Percentiles rank a stretch among this genome's conserved stretches.
These are phyloP conservation scores for Penicillium sp. DNA, from an alignment of 2,329 filamentous ascomycete species.

Conservation along the genomic window DNA sequence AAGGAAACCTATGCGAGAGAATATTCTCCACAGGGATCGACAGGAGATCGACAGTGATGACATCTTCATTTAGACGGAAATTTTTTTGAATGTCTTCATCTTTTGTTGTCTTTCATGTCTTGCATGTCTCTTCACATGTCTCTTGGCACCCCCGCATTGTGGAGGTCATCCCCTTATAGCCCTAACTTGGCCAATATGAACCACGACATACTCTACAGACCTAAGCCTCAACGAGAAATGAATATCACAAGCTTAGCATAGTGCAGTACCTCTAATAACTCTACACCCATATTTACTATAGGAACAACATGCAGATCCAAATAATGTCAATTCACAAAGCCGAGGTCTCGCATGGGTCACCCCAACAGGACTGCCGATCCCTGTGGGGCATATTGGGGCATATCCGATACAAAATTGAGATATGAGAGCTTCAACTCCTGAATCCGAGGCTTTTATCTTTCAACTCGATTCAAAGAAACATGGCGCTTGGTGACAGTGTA, in stretches of 20 bases:
- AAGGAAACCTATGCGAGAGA: constrained; percentile 10
- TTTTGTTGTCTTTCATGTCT: too few species aligned
- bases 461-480: not conserved
- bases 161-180: not conserved
- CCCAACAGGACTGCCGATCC: constrained; percentile 4
- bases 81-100: not conserved
- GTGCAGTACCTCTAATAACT: not conserved
- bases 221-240: not conserved
- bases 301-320: not conserved
- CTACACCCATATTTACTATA: too few species aligned
- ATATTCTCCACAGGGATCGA: not conserved
- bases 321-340: not conserved
- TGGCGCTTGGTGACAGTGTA: constrained; percentile 1
- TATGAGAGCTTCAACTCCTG: not conserved
- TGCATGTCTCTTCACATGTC: constrained; percentile 4
- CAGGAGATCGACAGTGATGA: not conserved
- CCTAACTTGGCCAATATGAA: not conserved
- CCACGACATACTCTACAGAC: not conserved
- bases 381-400: not conserved
- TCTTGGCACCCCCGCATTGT: not conserved
- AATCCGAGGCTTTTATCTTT: not conserved
- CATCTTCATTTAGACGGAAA: not conserved
- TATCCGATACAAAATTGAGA: not conserved
- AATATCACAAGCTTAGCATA: not conserved
- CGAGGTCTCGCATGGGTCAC: constrained; percentile 7